Percentiles rank a stretch among this genome's conserved stretches.
These are phyloP conservation scores for Cenchrus purpureus DNA, from an alignment of 176 grass and related monocot genomes.

Conservation along the genomic window DNA sequence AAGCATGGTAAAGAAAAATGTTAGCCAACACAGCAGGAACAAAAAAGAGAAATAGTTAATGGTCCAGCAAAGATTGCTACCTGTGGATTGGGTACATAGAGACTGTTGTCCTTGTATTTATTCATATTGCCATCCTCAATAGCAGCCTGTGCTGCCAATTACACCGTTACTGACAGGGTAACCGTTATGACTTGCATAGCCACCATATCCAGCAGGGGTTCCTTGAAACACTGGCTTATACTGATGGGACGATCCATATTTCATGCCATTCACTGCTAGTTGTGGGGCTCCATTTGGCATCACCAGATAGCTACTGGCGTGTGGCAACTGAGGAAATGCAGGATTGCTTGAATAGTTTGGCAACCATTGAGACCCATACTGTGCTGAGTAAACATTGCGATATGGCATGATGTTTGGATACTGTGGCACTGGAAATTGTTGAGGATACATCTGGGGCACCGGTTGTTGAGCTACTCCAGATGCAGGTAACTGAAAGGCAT, in stretches of 20 bases:
- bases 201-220: constrained; percentile 54
- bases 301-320: constrained; percentile 62
- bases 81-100: constrained; percentile 54
- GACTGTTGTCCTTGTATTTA: constrained; percentile 64
- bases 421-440: constrained; percentile 63
- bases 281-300: constrained; percentile 68
- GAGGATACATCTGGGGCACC: constrained; percentile 60
- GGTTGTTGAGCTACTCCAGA: constrained; percentile 44
- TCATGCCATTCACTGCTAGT: constrained; percentile 50
- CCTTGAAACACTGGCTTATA: constrained; percentile 62
- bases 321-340: constrained; percentile 60
- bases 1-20: not conserved
- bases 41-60: not conserved
- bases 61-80: constrained; percentile 26
- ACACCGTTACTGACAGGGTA: constrained; percentile 54
- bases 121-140: constrained; percentile 51
- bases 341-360: constrained; percentile 66
- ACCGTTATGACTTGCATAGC: constrained; percentile 55
- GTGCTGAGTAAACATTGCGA: constrained; percentile 59
- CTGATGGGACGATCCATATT: constrained; percentile 56
- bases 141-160: constrained; percentile 36
- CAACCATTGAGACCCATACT: constrained; percentile 63
- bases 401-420: constrained; percentile 74
- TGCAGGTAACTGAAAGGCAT: constrained; percentile 48
- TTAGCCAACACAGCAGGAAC: not conserved